Conservation (phyloP, 1,139 yeast species). For the Pichia sp. region DNA sequence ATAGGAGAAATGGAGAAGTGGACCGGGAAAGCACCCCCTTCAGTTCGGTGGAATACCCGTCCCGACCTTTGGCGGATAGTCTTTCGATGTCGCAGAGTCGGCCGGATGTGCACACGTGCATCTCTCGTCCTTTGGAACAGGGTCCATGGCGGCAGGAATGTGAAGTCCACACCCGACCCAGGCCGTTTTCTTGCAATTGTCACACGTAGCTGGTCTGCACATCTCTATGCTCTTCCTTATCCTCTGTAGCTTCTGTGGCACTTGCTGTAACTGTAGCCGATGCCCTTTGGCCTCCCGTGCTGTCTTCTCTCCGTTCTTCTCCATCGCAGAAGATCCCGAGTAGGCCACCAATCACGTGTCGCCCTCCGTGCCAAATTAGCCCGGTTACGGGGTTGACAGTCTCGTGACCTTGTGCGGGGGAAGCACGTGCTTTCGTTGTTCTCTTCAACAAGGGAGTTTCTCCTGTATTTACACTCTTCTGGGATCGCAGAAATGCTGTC, state of each 20-base stretch:
- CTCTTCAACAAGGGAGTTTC: background rate
- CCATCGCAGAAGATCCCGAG: background rate
- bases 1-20: background rate
- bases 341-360: background rate
- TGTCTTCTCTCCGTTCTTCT: background rate
- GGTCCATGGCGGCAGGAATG: slow-evolving; percentile 39
- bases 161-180: slow-evolving; percentile 49
- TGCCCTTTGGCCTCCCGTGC: background rate
- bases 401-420: slow-evolving; percentile 1
- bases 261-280: too few relatives aligned
- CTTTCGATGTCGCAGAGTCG: slow-evolving; percentile 24
- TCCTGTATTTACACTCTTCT: background rate
- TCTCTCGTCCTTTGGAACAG: slow-evolving; percentile 36
- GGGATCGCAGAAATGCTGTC: background rate
- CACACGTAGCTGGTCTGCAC: slow-evolving; percentile 29
- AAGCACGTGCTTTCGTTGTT: slow-evolving; percentile 4
- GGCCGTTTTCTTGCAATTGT: slow-evolving; percentile 27
- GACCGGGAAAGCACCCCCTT: background rate
- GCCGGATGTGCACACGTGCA: slow-evolving; percentile 31
- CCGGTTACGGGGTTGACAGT: slow-evolving; percentile 1
- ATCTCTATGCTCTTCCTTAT: slow-evolving; percentile 11
- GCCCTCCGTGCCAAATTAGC: background rate
- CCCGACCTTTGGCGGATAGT: slow-evolving; percentile 32
- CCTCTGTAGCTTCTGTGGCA: too few relatives aligned
- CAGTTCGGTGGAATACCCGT: slow-evolving; percentile 23